Conservation (phyloP, 768 basidiomycete species). For the Tephrocybe sp. region DNA sequence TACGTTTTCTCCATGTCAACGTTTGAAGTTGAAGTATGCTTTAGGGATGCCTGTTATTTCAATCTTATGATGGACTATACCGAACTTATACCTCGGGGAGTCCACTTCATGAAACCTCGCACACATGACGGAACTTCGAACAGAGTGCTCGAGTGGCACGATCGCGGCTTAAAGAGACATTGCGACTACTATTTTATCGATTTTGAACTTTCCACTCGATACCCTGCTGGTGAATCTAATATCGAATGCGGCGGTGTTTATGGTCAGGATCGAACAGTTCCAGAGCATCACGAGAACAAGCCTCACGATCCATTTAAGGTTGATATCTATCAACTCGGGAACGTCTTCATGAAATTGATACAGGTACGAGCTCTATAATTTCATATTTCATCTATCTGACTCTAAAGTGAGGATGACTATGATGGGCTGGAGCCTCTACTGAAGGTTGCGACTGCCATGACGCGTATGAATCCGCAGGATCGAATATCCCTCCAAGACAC, state of each 20-base stretch:
- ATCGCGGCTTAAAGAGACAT: neutral
- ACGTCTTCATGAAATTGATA: neutral
- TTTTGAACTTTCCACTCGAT: neutral
- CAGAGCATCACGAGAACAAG: neutral
- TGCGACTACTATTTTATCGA: slow-evolving; percentile 5
- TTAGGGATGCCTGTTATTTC: slow-evolving; percentile 21
- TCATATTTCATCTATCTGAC: no score
- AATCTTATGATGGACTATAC: slow-evolving; percentile 19
- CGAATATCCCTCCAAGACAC: no score
- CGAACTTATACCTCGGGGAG: slow-evolving; percentile 12
- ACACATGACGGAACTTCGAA: slow-evolving; percentile 5
- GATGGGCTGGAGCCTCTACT: no score
- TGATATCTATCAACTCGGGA: slow-evolving; percentile 6
- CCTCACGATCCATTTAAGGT: slow-evolving; percentile 7
- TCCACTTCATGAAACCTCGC: neutral
- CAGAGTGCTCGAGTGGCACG: neutral
- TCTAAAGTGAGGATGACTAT: no score
- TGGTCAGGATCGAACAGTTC: slow-evolving; percentile 1
- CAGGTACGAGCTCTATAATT: no score
- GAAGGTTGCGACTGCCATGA: no score
- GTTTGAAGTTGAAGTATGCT: no score
- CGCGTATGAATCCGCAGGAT: no score
- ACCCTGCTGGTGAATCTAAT: neutral
- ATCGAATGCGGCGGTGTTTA: neutral
- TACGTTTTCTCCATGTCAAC: no score